These are phyloP conservation scores for Paramecium pentaurelia DNA, from an alignment of 73 alveolate species.

Conservation along the genomic window DNA sequence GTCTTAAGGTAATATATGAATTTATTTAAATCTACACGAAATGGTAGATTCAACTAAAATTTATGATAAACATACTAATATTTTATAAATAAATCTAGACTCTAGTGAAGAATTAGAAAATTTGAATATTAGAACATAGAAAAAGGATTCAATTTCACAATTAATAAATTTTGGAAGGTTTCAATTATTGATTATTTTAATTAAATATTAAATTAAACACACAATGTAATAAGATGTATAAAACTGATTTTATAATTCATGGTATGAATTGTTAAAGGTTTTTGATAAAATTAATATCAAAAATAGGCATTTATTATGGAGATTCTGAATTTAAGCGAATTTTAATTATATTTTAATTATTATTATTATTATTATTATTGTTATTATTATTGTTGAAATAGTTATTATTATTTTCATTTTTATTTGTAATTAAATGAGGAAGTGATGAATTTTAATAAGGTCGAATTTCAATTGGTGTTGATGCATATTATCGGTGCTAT, in stretches of 20 bases:
- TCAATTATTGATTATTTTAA: neutral
- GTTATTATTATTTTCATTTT: neutral
- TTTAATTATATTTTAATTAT: neutral
- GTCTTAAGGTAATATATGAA: neutral
- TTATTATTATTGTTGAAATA: neutral
- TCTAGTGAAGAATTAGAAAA: too few relatives aligned
- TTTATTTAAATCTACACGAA: neutral
- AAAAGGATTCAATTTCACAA: neutral
- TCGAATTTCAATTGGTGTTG: neutral
- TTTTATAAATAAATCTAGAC: too few relatives aligned
- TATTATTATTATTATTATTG: neutral
- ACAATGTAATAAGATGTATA: neutral
- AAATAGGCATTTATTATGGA: conserved; percentile 7
- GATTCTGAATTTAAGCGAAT: neutral
- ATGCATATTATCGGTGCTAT: neutral
- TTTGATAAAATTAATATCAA: neutral
- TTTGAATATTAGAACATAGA: neutral
- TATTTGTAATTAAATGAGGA: neutral
- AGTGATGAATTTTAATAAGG: neutral
- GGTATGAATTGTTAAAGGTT: neutral
- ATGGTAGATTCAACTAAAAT: neutral
- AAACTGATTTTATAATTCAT: neutral
- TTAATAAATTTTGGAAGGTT: neutral
- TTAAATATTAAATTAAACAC: neutral
- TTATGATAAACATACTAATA: neutral